Base-by-base conservation (phyloP, 331 rosid genomes). In the Cydonia oblonga region DNA sequence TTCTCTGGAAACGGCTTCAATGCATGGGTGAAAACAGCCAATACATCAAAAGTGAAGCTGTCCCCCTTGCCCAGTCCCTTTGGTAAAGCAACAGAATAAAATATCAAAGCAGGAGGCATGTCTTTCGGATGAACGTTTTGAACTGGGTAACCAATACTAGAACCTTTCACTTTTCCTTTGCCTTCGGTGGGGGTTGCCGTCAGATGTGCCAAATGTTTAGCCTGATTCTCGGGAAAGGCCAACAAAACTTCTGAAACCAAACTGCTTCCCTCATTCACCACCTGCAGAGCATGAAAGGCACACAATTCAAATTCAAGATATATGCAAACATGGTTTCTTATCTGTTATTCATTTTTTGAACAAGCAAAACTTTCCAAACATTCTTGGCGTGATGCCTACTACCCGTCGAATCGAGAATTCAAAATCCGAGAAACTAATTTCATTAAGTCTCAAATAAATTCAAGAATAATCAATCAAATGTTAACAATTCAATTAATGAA, bases 1-100 rank as follows among this genome's bases (percentile, higher is more conserved):
- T 89, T 87, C 86, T 95, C 96, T 0, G 99, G 99, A 79, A 95
- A 84, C 23, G 99, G 97, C 70, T 75, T 81, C 84, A 95, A 69
- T 7, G 76, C 13, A 23, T 86, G 89, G 44, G 93, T 87, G 63
- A 83, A 87, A 76, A 88, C 93, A 8, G 93, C 86, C 85, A 91
- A 83, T 42, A 95, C 85, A 81, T 89, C 90, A 75, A 95, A 79
- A 10, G 82, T 79, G 25, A 85, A 24, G 84, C 65, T 83, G 23
- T 88, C 89, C 42, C 96, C 96, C 75, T 95, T 86, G 38, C 85
- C 88, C 75, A 95, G 78, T 61, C 84, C 90, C 79, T 91, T 91
- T 2, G 88, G 91, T 60, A 95, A 81, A 78, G 96, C 83, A 14
- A 89, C 88, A 0, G 96, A 85, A 72, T 89, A 95, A 68, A 86